Evolutionary conservation across 441 rosid species (phyloP).

Genomic region (Aquilaria agallochum): DNA sequence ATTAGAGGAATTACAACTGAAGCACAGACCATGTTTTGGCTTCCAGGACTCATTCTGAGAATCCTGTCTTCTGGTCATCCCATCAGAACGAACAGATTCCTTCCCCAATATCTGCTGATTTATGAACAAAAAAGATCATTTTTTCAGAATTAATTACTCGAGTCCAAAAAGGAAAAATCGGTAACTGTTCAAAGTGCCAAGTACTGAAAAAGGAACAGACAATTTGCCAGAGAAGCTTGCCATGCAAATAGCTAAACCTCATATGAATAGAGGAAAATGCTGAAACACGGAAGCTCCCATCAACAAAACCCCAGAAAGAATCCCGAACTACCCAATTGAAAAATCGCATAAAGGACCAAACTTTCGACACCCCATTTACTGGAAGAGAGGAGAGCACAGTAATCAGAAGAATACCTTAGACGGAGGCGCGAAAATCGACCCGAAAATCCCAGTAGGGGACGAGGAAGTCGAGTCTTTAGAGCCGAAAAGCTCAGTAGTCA

Average conservation of each 20-base stretch:
- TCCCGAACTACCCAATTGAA: background rate
- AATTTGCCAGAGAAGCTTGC: slow-evolving; percentile 6
- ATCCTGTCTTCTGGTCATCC: slow-evolving; percentile 33
- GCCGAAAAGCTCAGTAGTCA: slow-evolving; percentile 73
- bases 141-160: slow-evolving; percentile 14
- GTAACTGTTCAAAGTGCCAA: too few species aligned
- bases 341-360: too few species aligned
- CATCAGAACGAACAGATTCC: slow-evolving; percentile 44
- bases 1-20: background rate
- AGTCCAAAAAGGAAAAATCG: slow-evolving; percentile 1
- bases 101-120: slow-evolving; percentile 39
- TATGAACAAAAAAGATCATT: too few species aligned
- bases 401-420: slow-evolving; percentile 35
- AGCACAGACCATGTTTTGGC: slow-evolving; percentile 25
- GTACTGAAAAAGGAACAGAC: background rate
- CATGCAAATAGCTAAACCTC: slow-evolving; percentile 1
- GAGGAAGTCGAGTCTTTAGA: slow-evolving; percentile 45
- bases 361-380: background rate
- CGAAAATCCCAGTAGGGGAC: slow-evolving; percentile 59
- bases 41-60: slow-evolving; percentile 32
- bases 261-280: background rate
- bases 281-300: background rate
- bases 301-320: background rate
- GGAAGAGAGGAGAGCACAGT: background rate
- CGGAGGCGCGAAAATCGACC: slow-evolving; percentile 62